Base-by-base conservation (phyloP, 495 filamentous ascomycete genomes). In the Podospora pseudoanserina region DNA sequence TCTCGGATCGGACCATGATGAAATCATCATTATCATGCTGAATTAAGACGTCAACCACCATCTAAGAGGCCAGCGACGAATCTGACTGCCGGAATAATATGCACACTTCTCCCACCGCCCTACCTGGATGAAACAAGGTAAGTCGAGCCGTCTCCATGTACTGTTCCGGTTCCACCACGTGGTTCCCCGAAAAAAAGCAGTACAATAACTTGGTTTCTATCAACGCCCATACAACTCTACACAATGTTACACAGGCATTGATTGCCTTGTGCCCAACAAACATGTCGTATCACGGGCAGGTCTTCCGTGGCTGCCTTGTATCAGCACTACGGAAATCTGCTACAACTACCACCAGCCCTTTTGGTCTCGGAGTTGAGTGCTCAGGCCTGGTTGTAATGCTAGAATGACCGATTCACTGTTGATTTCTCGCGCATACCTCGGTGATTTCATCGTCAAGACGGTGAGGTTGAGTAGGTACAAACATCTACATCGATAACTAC, bases 1-100 rank as follows among this genome's bases (percentile, higher is more conserved):
- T 26, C 58, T 27, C 56, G 19, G 19, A 59, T 60, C 58, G 58
- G 58, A 60, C 28, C 58, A 60, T 30, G 20, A 49, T 49, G 13
- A 49, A 49, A 49, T 11, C 13, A 49, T 49, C 39, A 49, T 49
- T 49, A 49, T 11, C 2, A 49, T 11, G 39, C 39, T 11, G 13
- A 49, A 49, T 49, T 18, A 49, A 13, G 39, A 49, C 13, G 39
- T 49, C 39, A 49, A 49, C 39, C 39, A 49, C 39, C 5, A 11
- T 49, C 39, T 16, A 49, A 6, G 13, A 49, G 9, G 9, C 39
- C 13, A 49, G 6, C 39, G 39, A 49, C 13, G 39, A 39, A 49
- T 49, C 39, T 49, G 39, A 49, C 39, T 49, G 39, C 9, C 39
- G 13, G 39, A 49, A 49, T 49, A 49, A 49, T 49, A 49, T 23